A percentile compares a stretch with the other conserved stretches of the same genome.
These are phyloP conservation scores for Claviceps sp. DNA, from an alignment of 2,329 filamentous ascomycete species.

Conservation along the genomic window DNA sequence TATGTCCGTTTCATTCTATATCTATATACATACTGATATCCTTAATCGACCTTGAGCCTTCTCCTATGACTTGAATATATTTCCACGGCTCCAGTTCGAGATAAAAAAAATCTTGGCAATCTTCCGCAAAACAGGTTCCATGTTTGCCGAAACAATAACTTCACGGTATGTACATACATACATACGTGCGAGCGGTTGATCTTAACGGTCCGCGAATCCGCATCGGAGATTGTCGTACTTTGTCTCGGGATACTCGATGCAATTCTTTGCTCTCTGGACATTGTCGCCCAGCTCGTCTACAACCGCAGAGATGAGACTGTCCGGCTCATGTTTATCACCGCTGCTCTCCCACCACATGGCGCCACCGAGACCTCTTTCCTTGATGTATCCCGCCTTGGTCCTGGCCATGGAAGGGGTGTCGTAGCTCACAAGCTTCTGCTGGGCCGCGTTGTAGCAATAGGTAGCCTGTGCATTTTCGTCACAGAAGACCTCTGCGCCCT, in stretches of 20 bases:
- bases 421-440: slow-evolving; percentile 62
- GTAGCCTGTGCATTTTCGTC: slow-evolving; percentile 55
- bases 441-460: slow-evolving; percentile 58
- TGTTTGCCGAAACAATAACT: too few relatives aligned
- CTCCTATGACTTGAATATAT: too few relatives aligned
- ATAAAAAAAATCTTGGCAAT: too few relatives aligned
- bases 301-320: slow-evolving; percentile 56
- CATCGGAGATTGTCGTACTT: slow-evolving; percentile 59
- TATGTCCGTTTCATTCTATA: too few relatives aligned
- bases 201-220: slow-evolving; percentile 36
- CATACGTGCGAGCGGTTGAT: background rate
- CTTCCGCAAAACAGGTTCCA: too few relatives aligned
- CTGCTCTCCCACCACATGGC: slow-evolving; percentile 98
- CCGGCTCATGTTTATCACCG: slow-evolving; percentile 51
- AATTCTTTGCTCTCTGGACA: slow-evolving; percentile 43
- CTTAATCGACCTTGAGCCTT: too few relatives aligned
- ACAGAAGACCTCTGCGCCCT: slow-evolving; percentile 48
- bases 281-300: slow-evolving; percentile 44
- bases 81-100: too few relatives aligned
- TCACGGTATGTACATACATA: too few relatives aligned
- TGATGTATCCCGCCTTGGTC: slow-evolving; percentile 61
- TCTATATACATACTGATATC: too few relatives aligned
- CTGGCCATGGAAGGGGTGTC: slow-evolving; percentile 56
- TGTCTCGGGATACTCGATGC: slow-evolving; percentile 47
- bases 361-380: slow-evolving; percentile 55